Percentiles rank a stretch among this genome's conserved stretches.
Evolutionary conservation across 306 rosid species (phyloP).

Genomic region (Nissolia schottii): DNA sequence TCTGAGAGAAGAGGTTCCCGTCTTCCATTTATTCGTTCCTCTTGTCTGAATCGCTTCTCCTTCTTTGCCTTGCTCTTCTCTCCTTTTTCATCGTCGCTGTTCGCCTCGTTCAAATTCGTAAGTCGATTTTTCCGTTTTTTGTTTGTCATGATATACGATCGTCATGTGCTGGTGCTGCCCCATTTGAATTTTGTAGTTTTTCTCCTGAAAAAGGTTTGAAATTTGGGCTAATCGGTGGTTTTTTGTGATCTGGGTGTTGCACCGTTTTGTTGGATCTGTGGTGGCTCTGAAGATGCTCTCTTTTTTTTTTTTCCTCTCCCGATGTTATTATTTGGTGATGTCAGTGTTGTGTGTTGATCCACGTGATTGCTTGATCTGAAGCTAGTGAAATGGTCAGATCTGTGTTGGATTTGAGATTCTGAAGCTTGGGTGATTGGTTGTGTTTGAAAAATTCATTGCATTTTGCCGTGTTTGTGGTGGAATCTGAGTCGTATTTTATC

Average conservation of each 20-base stretch:
- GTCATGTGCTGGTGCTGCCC: neutral
- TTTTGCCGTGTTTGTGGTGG: slow-evolving; percentile 6
- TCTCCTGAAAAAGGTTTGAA: neutral
- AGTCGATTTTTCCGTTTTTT: slow-evolving; percentile 9
- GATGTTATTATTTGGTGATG: no score
- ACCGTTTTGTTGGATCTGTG: slow-evolving; percentile 47
- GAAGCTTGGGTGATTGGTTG: slow-evolving; percentile 3
- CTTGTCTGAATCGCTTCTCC: slow-evolving; percentile 1
- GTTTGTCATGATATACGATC: no score
- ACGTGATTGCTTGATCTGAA: slow-evolving; percentile 12
- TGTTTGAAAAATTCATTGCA: slow-evolving; percentile 12
- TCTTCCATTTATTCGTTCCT: neutral
- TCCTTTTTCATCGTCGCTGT: neutral
- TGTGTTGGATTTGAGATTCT: neutral
- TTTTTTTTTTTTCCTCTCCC: neutral
- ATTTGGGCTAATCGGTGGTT: slow-evolving; percentile 14
- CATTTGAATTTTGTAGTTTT: neutral
- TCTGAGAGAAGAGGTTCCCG: neutral
- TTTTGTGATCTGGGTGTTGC: slow-evolving; percentile 29
- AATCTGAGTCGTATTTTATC: neutral
- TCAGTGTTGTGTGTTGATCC: slow-evolving; percentile 27
- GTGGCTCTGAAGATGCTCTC: neutral
- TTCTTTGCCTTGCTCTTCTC: neutral
- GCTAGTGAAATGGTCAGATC: slow-evolving; percentile 34
- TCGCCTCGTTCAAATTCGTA: slow-evolving; percentile 16